Evolutionary conservation across 306 rosid genomes (phyloP), one percentile per base, ranked within the genome.

Genomic region (Spatholobus suberectus): DNA sequence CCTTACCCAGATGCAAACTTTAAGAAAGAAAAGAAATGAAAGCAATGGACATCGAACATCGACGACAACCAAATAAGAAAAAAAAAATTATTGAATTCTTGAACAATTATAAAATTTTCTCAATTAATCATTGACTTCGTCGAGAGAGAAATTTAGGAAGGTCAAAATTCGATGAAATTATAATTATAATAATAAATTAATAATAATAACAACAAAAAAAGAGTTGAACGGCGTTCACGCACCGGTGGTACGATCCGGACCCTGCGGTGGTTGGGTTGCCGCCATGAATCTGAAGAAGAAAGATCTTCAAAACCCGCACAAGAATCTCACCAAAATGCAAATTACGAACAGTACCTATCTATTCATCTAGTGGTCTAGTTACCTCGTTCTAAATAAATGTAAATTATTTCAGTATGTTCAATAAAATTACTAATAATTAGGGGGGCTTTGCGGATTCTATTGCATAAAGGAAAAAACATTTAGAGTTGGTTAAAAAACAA

Each of bases 181-280:
- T 40, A 24, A 20, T 17, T 24, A 9, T 40, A 40, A 4, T 12
- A 41, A 24, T 8, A 38, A 5, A 40, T 2, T 12, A 41, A 24
- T 8, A 38, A 5, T 11, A 46, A 66, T 1, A 34, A 12, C 0
- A 14, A 32, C 5, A 37, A 66, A 14, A 66, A 34, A 59, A 21
- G 76, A 34, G 44, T 46, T 38, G 21, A 41, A 52, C 3, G 6
- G 34, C n/a, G 51, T 15, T 57, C 61, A 84, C 79, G 79, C 86
- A 93, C 97, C 97, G 52, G 86, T 23, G 47, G 90, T 78, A 87
- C 84, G 94, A 91, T 91, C 95, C 46, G 92, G 83, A 70, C 62
- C 88, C 75, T 87, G 93, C 32, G 87, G 81, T 66, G 85, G 77
- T 86, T 87, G 90, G 85, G 84, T 85, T 89, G 97, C 92, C 87